Conservation (phyloP, 768 basidiomycete species). For the Pulveroboletus sp. region DNA sequence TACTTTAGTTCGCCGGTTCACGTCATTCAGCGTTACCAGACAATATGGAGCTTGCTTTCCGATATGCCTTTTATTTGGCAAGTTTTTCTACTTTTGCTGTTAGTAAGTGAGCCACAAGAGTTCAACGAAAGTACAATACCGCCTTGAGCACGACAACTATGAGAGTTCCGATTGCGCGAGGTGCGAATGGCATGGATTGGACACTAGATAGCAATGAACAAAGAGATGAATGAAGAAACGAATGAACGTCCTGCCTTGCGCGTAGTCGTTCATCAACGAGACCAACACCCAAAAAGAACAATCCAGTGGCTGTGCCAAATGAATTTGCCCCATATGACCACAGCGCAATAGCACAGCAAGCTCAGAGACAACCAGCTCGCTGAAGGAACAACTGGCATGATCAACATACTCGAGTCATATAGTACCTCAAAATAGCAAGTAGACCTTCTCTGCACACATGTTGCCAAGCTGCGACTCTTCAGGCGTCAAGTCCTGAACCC, state of each 20-base stretch:
- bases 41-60: conserved; percentile 99
- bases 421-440: too few relatives aligned
- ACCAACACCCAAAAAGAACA: conserved; percentile 3
- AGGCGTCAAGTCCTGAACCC: too few relatives aligned
- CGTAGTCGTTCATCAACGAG: conserved; percentile 14
- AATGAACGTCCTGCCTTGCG: conserved; percentile 14
- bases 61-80: conserved; percentile 87
- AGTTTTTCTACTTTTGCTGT: conserved; percentile 58
- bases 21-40: conserved; percentile 67
- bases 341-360: too few relatives aligned
- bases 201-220: conserved; percentile 1
- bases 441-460: too few relatives aligned
- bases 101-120: conserved; percentile 9
- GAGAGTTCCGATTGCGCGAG: conserved; percentile 85
- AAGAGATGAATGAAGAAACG: conserved; percentile 2
- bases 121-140: conserved; percentile 46
- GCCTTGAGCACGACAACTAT: conserved; percentile 92
- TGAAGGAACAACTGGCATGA: conserved; percentile 65
- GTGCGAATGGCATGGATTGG: conserved; percentile 49
- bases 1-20: conserved; percentile 86
- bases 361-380: conserved; percentile 54
- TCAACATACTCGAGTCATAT: too few relatives aligned
- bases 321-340: too few relatives aligned
- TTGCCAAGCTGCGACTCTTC: too few relatives aligned
- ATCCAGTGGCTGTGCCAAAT: conserved; percentile 20